Base-by-base conservation (phyloP, 768 basidiomycete genomes). In the Daedaleopsis sinensis region DNA sequence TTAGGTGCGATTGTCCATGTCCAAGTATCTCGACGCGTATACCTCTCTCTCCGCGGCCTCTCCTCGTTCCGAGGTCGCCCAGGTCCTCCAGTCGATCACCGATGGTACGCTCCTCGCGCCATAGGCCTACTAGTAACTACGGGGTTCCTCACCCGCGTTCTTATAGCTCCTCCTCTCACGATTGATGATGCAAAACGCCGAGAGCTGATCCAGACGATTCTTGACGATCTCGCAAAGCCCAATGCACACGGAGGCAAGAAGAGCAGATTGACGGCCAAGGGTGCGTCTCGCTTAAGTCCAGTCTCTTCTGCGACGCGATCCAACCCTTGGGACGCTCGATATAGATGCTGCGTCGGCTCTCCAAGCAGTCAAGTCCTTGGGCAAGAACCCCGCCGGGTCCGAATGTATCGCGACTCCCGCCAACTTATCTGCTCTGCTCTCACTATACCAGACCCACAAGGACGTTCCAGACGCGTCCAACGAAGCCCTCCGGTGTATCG, bases 401-500 rank as follows among this genome's bases (percentile, higher is more conserved):
- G 74, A 78, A 53, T 76, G 86, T 55, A 78, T 93, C 23, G 81
- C 84, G 6, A 76, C 77, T 1, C 67, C 83, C 9, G 68, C 79
- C 23, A 90, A 88, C 69, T 75, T 94, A 23, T 79, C 80, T 2
- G 74, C 78, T 19, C 76, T 94, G 21, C 77, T 91, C 36, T 70
- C 71, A 8, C 65, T 89, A 8, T 79, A 85, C 10, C 71, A 75
- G 7, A 71, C 79, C 7, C 80, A 87, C 70, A 87, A 86, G 59
- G 82, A 85, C 56, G 80, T 85, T 43, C 69, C 71, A 3, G 86
- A 87, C 13, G 87, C 87, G 2, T 78, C 83, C 4, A 83, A 81
- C 47, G 90, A 93, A 74, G 89, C 90, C 1, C 77, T 93, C 48
- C 80, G 89, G 57, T 91, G 84, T 55, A 79, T 93, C 24, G 93